Percentiles rank a stretch among this genome's conserved stretches.
These are phyloP conservation scores for Mariannaea elegans DNA, from an alignment of 2,329 filamentous ascomycete genomes.

Conservation along the genomic window DNA sequence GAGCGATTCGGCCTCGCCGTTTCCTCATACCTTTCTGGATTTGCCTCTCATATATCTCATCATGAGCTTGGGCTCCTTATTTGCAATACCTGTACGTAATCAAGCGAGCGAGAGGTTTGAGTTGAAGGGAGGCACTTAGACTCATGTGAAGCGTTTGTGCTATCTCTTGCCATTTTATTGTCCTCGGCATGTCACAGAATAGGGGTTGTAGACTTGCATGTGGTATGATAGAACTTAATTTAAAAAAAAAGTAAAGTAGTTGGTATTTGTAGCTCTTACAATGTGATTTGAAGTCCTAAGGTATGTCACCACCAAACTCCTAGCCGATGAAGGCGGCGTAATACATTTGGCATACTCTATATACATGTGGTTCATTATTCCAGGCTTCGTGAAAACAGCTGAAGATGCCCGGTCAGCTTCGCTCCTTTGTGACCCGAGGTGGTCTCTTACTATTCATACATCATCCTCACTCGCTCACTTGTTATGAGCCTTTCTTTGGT, in stretches of 20 bases:
- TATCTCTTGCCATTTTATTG: slow-evolving; percentile 31
- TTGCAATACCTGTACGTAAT: slow-evolving; percentile 20
- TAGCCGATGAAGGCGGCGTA: slow-evolving; percentile 3
- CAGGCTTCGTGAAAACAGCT: slow-evolving; percentile 1
- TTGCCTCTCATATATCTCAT: slow-evolving; percentile 3
- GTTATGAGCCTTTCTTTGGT: background rate
- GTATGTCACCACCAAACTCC: slow-evolving; percentile 11
- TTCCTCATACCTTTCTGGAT: background rate
- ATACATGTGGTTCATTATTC: slow-evolving; percentile 17
- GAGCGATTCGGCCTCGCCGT: no score
- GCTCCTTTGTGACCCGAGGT: slow-evolving; percentile 10
- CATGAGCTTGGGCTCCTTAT: slow-evolving; percentile 14
- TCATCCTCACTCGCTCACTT: background rate
- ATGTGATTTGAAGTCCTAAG: slow-evolving; percentile 9
- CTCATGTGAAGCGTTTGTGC: slow-evolving; percentile 22
- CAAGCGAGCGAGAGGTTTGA: slow-evolving; percentile 8
- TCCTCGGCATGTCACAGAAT: slow-evolving; percentile 34
- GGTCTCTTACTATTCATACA: slow-evolving; percentile 22
- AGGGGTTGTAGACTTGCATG: slow-evolving; percentile 31
- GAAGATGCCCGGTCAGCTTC: slow-evolving; percentile 18
- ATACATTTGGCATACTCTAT: slow-evolving; percentile 6
- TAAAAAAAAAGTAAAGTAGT: slow-evolving; percentile 23
- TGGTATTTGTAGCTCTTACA: background rate
- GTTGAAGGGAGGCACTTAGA: slow-evolving; percentile 27
- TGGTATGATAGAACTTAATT: slow-evolving; percentile 26